Base-by-base conservation (phyloP, 169 alveolate genomes). In the Eimeria maxima region DNA sequence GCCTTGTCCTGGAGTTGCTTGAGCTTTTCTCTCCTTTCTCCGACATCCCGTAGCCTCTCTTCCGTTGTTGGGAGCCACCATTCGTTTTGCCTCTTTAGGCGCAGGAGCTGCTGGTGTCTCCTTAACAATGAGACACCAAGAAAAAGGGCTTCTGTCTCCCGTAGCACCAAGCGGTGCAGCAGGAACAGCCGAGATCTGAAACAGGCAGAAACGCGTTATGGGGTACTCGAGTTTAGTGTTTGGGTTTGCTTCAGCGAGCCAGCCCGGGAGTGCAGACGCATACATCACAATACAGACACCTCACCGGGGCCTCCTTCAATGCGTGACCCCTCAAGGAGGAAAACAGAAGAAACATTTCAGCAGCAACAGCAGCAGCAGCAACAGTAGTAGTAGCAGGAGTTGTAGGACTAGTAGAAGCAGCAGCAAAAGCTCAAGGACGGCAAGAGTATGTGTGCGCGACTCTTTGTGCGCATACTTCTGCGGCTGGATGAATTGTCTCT, bases 41-140 rank as follows among this genome's bases (percentile, higher is more conserved):
- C 92, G 6, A 83, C 69, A 53, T 53, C 74, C 53, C 92, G 60
- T 33, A 83, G 33, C 55, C 55, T 42, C 73, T 83, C 92, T 83
- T 83, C 92, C 6, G 60, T 47, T 1, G 78, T 53, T 47, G 92
- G 92, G 18, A 57, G 74, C 92, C 92, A 83, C 92, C 92, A 83
- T 57, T 83, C 92, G 5, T 20, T 53, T 42, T 22, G 74, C 53
- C 92, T 83, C 16, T 38, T 14, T 4, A 33, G 57, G 76, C 53
- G 38, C 74, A 83, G 74, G 38, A 55, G 74, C 76, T 55, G 50
- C 67, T 42, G 33, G 45, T 83, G 55, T 33, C 42, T 83, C 53
- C 76, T 24, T 38, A 83, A 57, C 74, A 38, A n/a, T 24, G 74
- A 53, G 55, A 83, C 55, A 57, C 74, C 69, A 22, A 83, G 16